These are phyloP conservation scores for Hypoxylon sp. DNA, from an alignment of 2,329 filamentous ascomycete genomes.

Conservation along the genomic window DNA sequence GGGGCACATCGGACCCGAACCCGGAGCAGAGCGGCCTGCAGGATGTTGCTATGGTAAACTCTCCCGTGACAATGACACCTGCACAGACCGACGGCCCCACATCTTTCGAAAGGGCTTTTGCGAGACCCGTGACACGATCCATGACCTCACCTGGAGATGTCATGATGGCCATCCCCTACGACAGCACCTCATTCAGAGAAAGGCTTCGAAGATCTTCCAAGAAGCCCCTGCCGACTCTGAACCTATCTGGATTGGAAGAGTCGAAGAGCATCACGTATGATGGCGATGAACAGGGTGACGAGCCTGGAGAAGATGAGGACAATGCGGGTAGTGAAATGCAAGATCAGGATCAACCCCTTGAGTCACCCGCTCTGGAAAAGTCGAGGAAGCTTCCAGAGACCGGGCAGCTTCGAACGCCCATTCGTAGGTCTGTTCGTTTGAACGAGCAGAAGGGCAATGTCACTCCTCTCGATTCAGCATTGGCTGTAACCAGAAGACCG, in stretches of 20 bases:
- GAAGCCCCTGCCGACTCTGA: slow-evolving; percentile 4
- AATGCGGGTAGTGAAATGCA: slow-evolving; percentile 1
- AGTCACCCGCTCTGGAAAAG: slow-evolving; percentile 1
- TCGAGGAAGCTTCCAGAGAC: slow-evolving; percentile 12
- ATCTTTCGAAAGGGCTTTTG: slow-evolving; percentile 1
- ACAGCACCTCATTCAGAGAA: slow-evolving; percentile 25
- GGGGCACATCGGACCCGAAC: slow-evolving; percentile 1
- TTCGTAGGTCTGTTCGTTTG: slow-evolving; percentile 18
- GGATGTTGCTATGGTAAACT: slow-evolving; percentile 26
- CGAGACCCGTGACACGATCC: slow-evolving; percentile 39
- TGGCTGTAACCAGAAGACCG: neutral
- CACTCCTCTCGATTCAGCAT: neutral
- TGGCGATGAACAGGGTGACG: slow-evolving; percentile 9
- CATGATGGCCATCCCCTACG: slow-evolving; percentile 14
- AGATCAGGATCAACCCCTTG: neutral
- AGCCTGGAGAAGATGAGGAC: slow-evolving; percentile 5
- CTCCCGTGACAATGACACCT: slow-evolving; percentile 19
- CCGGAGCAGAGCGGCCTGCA: neutral
- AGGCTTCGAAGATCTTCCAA: slow-evolving; percentile 32
- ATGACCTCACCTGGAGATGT: slow-evolving; percentile 15
- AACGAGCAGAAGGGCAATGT: slow-evolving; percentile 2
- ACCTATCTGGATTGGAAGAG: slow-evolving; percentile 42
- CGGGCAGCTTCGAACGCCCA: slow-evolving; percentile 27
- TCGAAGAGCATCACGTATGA: slow-evolving; percentile 39
- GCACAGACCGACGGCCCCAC: slow-evolving; percentile 10